Evolutionary conservation across 2,329 filamentous ascomycete genomes (phyloP).

Genomic region (Epichloe glyceriae): DNA sequence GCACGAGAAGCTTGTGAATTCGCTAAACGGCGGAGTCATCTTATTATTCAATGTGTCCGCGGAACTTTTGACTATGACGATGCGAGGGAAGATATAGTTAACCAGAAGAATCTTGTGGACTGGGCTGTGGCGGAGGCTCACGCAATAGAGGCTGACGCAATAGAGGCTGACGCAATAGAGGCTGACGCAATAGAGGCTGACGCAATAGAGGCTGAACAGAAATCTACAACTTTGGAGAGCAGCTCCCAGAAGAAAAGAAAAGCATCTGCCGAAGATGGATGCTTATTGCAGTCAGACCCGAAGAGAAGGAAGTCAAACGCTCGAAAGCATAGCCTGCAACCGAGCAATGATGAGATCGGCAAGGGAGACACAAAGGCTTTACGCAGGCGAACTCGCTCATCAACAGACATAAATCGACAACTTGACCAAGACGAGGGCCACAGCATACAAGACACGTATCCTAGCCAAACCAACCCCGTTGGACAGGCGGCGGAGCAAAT

Average conservation of each 20-base stretch:
- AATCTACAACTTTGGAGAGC: neutral
- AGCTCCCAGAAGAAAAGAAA: neutral
- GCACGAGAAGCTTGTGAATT: constrained; percentile 1
- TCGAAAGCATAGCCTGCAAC: neutral
- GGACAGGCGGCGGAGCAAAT: neutral
- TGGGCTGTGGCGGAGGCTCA: constrained; percentile 15
- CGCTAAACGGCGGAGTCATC: neutral
- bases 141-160: constrained; percentile 10
- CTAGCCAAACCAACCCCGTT: neutral
- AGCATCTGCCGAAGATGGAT: neutral
- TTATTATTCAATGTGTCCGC: constrained; percentile 3
- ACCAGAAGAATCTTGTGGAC: constrained; percentile 11
- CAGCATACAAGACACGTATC: neutral
- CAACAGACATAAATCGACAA: too few relatives aligned
- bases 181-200: constrained; percentile 12
- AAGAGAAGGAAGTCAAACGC: constrained; percentile 2
- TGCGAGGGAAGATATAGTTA: constrained; percentile 9
- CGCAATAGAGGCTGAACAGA: too few relatives aligned
- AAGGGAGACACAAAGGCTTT: neutral
- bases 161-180: too few relatives aligned
- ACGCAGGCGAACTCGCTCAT: neutral
- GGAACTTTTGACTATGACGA: constrained; percentile 1
- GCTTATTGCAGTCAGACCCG: neutral
- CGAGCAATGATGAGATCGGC: neutral
- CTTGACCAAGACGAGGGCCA: too few relatives aligned